A percentile compares a stretch with the other conserved stretches of the same genome.
Evolutionary conservation across 805 yeast species (phyloP).

Genomic region (Myxozyma lipomycoides): DNA sequence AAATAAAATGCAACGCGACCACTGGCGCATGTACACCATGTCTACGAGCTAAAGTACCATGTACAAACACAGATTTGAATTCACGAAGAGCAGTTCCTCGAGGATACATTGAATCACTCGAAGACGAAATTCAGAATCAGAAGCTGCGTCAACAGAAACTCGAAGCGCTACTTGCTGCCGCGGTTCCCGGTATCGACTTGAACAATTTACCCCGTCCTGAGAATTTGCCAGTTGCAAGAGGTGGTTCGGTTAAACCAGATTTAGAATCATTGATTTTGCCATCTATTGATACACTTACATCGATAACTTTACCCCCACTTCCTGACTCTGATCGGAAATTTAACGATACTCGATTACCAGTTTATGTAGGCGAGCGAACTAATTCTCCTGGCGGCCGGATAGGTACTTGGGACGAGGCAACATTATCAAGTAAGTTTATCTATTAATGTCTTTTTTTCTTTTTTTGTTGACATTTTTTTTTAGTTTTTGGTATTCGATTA

Average conservation of each 20-base stretch:
- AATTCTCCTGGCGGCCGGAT: conserved; percentile 2
- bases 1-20: conserved; percentile 27
- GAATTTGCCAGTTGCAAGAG: not conserved
- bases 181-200: conserved; percentile 16
- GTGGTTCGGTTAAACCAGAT: not conserved
- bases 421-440: conserved; percentile 13
- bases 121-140: conserved; percentile 9
- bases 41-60: conserved; percentile 24
- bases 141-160: conserved; percentile 11
- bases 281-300: conserved; percentile 20
- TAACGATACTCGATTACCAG: conserved; percentile 15
- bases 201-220: conserved; percentile 10
- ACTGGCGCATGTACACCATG: conserved; percentile 28
- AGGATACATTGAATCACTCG: conserved; percentile 25
- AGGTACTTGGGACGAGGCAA: conserved; percentile 23
- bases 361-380: conserved; percentile 11
- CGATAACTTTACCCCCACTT: conserved; percentile 1
- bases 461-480: not conserved
- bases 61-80: conserved; percentile 27
- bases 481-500: conserved; percentile 18
- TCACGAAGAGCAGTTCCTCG: conserved; percentile 26
- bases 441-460: not conserved
- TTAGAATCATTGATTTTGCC: conserved; percentile 5
- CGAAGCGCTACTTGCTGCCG: conserved; percentile 3
- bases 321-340: conserved; percentile 4